A percentile compares a stretch with the other conserved stretches of the same genome.
Conservation (phyloP, 2,329 filamentous ascomycete species). For the Tolypocladium tundrense region DNA sequence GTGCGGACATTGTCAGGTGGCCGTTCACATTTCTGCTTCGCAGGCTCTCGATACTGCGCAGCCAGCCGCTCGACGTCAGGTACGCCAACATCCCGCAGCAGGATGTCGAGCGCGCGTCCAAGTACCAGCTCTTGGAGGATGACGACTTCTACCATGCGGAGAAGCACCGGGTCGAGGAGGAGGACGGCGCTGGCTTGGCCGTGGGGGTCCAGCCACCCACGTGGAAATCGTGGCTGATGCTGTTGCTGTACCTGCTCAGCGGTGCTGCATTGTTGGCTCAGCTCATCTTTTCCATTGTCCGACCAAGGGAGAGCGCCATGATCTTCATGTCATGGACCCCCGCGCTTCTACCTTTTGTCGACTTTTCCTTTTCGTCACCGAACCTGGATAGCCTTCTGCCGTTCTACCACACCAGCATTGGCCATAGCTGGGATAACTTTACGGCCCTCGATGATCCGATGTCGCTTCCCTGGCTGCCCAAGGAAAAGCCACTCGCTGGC, state of each 20-base stretch:
- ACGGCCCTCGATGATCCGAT: constrained; percentile 15
- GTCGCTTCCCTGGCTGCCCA: constrained; percentile 16
- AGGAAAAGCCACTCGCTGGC: constrained; percentile 8
- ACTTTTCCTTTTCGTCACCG: constrained; percentile 17
- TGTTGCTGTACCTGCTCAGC: constrained; percentile 7
- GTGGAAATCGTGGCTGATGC: neutral
- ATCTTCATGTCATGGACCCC: constrained; percentile 25
- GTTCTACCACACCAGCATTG: constrained; percentile 9
- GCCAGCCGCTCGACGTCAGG: neutral
- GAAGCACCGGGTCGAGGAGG: neutral
- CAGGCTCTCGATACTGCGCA: neutral
- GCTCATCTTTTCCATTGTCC: constrained; percentile 9
- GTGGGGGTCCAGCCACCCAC: neutral
- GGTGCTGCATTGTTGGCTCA: constrained; percentile 9
- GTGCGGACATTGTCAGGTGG: constrained; percentile 15
- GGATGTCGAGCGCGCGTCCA: constrained; percentile 10
- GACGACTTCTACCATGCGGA: neutral
- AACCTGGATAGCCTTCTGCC: constrained; percentile 13
- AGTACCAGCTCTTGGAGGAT: constrained; percentile 4
- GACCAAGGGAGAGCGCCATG: constrained; percentile 19
- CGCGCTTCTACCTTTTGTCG: constrained; percentile 21
- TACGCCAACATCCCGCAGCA: constrained; percentile 14
- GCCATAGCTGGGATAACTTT: constrained; percentile 15
- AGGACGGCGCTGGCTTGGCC: neutral
- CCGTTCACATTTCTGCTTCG: constrained; percentile 7